Percentiles rank a stretch among this genome's conserved stretches.
These are phyloP conservation scores for Candida sithepensis DNA, from an alignment of 805 yeast species.

Conservation along the genomic window DNA sequence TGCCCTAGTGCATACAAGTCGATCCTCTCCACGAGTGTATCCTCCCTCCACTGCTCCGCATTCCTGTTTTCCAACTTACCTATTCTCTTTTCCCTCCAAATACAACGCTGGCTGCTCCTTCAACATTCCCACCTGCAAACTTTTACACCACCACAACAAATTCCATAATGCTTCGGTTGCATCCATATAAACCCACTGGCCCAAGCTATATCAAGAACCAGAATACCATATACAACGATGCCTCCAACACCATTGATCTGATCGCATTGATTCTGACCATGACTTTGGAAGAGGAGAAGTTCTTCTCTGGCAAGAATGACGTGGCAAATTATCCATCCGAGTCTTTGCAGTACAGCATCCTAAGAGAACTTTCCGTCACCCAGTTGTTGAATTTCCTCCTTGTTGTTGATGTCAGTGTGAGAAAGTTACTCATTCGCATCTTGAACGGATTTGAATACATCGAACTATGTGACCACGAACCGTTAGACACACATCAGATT, in stretches of 20 bases:
- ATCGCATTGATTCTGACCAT: conserved; percentile 1
- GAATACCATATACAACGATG: background rate
- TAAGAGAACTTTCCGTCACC: conserved; percentile 7
- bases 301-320: background rate
- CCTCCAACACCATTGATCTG: background rate
- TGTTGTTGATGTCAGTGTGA: conserved; percentile 3
- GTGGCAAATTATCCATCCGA: background rate
- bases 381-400: conserved; percentile 8
- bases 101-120: background rate
- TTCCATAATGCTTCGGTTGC: background rate
- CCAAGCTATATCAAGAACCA: background rate
- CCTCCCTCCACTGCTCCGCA: no score
- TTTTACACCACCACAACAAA: background rate
- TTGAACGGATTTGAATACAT: background rate
- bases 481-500: background rate
- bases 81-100: background rate
- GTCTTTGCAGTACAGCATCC: conserved; percentile 4
- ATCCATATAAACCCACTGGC: background rate
- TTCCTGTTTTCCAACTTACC: no score
- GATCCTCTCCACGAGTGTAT: no score
- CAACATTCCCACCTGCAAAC: background rate
- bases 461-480: conserved; percentile 4
- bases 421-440: background rate
- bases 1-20: no score
- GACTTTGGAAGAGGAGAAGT: background rate